Conservation (phyloP, 2,329 filamentous ascomycete genomes). For the Alternaria sp. region DNA sequence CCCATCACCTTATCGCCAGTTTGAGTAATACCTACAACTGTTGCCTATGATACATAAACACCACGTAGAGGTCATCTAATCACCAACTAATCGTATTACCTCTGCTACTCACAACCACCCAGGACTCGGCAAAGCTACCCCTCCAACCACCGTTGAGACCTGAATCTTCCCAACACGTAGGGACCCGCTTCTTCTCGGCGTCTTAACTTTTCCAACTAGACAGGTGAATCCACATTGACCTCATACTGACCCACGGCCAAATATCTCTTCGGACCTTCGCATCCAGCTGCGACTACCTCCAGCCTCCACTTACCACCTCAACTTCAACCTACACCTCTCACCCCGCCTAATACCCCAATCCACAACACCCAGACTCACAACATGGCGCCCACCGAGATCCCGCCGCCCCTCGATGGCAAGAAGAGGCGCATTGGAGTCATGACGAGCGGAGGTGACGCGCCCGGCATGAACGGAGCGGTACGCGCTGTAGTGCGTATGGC, state of each 20-base stretch:
- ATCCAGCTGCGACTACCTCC: constrained; percentile 8
- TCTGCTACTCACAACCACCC: not conserved
- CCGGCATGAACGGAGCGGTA: constrained; percentile 92
- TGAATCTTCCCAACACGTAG: constrained; percentile 30
- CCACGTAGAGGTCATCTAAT: not conserved
- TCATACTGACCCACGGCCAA: constrained; percentile 30
- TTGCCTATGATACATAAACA: not conserved
- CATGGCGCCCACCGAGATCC: constrained; percentile 42
- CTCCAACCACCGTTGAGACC: constrained; percentile 9
- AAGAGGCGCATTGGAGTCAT: constrained; percentile 81
- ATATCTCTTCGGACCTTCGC: constrained; percentile 12
- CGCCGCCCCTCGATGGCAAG: constrained; percentile 52
- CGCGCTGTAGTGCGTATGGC: constrained; percentile 90
- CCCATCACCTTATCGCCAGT: constrained; percentile 14
- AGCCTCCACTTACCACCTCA: constrained; percentile 8
- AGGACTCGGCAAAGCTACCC: constrained; percentile 19
- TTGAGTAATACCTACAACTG: not conserved
- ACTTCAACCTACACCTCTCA: constrained; percentile 3
- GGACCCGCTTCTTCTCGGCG: constrained; percentile 28
- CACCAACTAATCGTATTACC: not conserved
- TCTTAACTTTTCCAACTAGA: constrained; percentile 21
- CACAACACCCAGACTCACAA: constrained; percentile 7
- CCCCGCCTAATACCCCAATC: constrained; percentile 3
- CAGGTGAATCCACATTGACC: constrained; percentile 29
- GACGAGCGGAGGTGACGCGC: constrained; percentile 93